Percentiles rank a stretch among this genome's conserved stretches.
phyloP scores from a whole-genome alignment of 164 flowering plant species.

The Magnolia changhungtana region DNA sequence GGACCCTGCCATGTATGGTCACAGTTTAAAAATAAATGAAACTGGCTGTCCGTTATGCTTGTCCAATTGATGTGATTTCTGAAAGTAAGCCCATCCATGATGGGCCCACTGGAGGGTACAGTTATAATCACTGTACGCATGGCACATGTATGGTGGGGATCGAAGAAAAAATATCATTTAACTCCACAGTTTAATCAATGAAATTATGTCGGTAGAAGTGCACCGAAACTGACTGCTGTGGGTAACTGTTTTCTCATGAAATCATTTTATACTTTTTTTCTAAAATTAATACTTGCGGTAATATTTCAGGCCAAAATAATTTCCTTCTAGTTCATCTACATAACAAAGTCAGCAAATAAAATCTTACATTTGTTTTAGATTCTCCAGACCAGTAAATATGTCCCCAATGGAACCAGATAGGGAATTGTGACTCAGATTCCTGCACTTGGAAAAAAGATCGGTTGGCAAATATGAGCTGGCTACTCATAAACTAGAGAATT shows the following conservation, averaged over 20 bases:
- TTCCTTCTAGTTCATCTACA: not conserved
- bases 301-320: too few species aligned
- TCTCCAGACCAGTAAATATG: constrained; percentile 52
- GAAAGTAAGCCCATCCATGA: too few species aligned
- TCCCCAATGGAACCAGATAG: constrained; percentile 71
- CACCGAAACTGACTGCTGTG: not conserved
- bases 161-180: too few species aligned
- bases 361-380: constrained; percentile 61
- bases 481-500: not conserved
- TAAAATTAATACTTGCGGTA: too few species aligned
- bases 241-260: not conserved
- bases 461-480: not conserved
- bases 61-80: not conserved
- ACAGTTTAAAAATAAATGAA: not conserved
- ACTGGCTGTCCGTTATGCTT: not conserved
- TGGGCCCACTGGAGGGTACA: too few species aligned
- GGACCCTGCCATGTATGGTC: not conserved
- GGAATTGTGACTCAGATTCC: constrained; percentile 80
- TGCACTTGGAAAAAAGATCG: constrained; percentile 23
- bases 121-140: too few species aligned
- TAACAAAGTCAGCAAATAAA: not conserved
- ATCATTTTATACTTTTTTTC: not conserved
- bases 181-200: not conserved
- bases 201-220: not conserved
- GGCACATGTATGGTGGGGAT: too few species aligned